These are phyloP conservation scores for Aureobasidium melanogenum DNA, from an alignment of 2,329 filamentous ascomycete genomes.

Conservation along the genomic window DNA sequence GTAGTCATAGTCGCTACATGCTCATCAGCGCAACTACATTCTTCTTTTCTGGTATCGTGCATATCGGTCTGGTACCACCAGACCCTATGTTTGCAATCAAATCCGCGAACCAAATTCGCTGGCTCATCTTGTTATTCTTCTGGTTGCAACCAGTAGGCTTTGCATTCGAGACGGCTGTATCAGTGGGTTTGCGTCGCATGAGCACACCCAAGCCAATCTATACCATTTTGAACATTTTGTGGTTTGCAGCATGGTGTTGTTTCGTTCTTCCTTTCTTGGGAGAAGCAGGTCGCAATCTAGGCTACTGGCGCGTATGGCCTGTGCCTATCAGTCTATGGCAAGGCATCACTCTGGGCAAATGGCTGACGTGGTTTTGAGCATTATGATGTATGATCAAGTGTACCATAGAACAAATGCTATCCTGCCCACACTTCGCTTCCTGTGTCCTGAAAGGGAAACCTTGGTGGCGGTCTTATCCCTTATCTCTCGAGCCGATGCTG, in stretches of 20 bases:
- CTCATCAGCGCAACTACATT: conserved; percentile 20
- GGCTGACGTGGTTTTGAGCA: conserved; percentile 15
- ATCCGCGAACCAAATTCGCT: not conserved
- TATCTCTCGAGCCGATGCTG: no score
- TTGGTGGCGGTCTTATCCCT: no score
- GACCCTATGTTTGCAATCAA: conserved; percentile 17
- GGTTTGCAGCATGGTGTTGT: conserved; percentile 19
- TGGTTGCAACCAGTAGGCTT: conserved; percentile 23
- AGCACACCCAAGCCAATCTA: not conserved
- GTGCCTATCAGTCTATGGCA: conserved; percentile 19
- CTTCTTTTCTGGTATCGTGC: conserved; percentile 21
- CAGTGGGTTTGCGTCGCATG: not conserved
- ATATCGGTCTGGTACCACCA: conserved; percentile 24
- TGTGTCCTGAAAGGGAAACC: no score
- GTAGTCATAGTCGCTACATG: conserved; percentile 17
- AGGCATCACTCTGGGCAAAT: conserved; percentile 16
- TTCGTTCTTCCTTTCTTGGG: conserved; percentile 18
- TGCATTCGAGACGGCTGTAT: conserved; percentile 17
- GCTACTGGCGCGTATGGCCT: conserved; percentile 19
- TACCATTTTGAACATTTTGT: conserved; percentile 15
- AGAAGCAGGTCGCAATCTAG: conserved; percentile 20
- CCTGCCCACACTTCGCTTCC: no score
- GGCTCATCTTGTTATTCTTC: conserved; percentile 20
- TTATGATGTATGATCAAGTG: no score
- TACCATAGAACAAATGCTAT: no score